Evolutionary conservation across 768 basidiomycete genomes (phyloP).

Genomic region (Tulasnella sp.): DNA sequence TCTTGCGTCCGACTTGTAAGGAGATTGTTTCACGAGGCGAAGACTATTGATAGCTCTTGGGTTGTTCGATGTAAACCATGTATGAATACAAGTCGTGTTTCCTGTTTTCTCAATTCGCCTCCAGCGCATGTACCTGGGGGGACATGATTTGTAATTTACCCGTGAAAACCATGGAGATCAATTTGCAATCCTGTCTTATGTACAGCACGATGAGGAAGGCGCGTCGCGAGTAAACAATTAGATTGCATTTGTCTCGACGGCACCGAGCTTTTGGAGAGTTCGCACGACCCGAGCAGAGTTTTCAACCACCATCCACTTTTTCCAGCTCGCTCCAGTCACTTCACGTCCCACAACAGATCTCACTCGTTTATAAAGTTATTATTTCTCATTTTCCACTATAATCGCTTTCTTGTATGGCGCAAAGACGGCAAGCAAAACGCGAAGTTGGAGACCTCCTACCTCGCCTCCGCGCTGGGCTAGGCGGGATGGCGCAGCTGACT

Average conservation of each 20-base stretch:
- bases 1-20: constrained; percentile 64
- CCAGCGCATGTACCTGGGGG: not conserved
- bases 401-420: not conserved
- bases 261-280: not conserved
- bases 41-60: constrained; percentile 10
- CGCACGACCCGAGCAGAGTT: not conserved
- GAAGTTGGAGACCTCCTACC: not conserved
- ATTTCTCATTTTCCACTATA: not conserved
- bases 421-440: not conserved
- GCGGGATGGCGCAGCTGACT: not conserved
- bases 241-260: not conserved
- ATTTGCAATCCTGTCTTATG: no score
- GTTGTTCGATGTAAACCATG: not conserved
- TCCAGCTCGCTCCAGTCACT: not conserved
- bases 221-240: not conserved
- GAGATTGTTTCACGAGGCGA: constrained; percentile 26
- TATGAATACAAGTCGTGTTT: not conserved
- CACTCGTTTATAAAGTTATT: not conserved
- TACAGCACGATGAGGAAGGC: no score
- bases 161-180: not conserved
- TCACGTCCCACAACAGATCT: not conserved
- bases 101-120: not conserved
- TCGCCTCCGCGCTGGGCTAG: not conserved
- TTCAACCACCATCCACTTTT: not conserved
- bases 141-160: no score